A percentile compares a stretch with the other conserved stretches of the same genome.
Evolutionary conservation across 2,329 filamentous ascomycete species (phyloP).

Genomic region (Trichoderma arundinaceum): DNA sequence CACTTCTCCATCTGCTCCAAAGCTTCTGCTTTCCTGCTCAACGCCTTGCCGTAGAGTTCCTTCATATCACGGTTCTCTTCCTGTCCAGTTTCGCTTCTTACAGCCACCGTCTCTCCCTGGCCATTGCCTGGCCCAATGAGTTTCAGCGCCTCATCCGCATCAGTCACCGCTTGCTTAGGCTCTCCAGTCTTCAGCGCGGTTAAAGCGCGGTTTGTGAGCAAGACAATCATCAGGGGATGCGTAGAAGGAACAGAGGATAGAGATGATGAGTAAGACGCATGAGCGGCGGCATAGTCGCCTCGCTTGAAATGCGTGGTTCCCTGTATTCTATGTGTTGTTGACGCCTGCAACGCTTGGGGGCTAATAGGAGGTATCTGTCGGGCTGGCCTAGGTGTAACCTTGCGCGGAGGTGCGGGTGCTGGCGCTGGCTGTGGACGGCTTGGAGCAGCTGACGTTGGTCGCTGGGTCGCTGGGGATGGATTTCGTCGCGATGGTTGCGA

Average conservation of each 20-base stretch:
- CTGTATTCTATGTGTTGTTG: constrained; percentile 76
- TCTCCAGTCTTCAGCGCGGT: constrained; percentile 92
- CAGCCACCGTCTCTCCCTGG: constrained; percentile 77
- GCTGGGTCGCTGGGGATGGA: constrained; percentile 45
- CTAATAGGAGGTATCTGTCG: constrained; percentile 72
- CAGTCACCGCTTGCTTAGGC: constrained; percentile 82
- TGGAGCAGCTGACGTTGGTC: constrained; percentile 47
- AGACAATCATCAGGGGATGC: constrained; percentile 85
- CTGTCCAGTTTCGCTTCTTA: constrained; percentile 62
- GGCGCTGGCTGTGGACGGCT: constrained; percentile 39
- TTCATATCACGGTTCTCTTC: constrained; percentile 81
- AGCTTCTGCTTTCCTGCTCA: constrained; percentile 94
- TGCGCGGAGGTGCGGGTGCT: constrained; percentile 44
- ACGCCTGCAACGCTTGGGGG: constrained; percentile 71
- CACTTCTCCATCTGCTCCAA: constrained; percentile 95
- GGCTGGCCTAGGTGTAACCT: constrained; percentile 54
- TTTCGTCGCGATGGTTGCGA: constrained; percentile 45
- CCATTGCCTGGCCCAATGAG: constrained; percentile 82
- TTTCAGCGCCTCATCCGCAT: constrained; percentile 79
- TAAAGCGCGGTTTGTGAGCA: constrained; percentile 88
- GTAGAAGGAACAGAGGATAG: constrained; percentile 73
- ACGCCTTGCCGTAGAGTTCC: constrained; percentile 89
- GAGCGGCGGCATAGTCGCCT: constrained; percentile 87
- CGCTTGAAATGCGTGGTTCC: constrained; percentile 92
- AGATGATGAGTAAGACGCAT: constrained; percentile 80